phyloP scores from a whole-genome alignment of 805 yeast species.

The Nakazawaea peltata region DNA sequence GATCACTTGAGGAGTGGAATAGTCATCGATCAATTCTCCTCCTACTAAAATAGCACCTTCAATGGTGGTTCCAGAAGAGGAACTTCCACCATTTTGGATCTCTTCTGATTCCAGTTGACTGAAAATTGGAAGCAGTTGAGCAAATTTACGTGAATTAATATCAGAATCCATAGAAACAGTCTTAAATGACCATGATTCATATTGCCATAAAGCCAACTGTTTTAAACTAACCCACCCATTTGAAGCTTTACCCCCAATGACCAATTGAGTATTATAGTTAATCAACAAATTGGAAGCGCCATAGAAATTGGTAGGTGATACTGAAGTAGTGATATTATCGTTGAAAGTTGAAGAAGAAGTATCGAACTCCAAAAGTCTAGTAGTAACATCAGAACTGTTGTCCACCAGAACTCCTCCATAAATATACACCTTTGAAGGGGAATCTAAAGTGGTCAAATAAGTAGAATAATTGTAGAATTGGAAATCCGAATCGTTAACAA shows the following conservation, averaged over 20 bases:
- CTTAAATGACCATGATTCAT: conserved; percentile 59
- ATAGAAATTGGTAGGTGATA: conserved; percentile 48
- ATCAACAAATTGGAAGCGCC: conserved; percentile 40
- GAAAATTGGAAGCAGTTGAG: conserved; percentile 52
- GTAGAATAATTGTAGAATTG: conserved; percentile 25
- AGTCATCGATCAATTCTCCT: conserved; percentile 36
- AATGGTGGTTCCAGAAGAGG: conserved; percentile 23
- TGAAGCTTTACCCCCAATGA: conserved; percentile 60
- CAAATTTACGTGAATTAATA: conserved; percentile 44
- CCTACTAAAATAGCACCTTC: conserved; percentile 48
- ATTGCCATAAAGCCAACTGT: conserved; percentile 70
- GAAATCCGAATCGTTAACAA: conserved; percentile 12
- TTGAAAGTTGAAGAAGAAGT: conserved; percentile 23
- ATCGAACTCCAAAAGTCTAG: conserved; percentile 36
- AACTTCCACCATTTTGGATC: conserved; percentile 1
- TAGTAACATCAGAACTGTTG: conserved; percentile 12
- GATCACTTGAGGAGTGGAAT: conserved; percentile 35
- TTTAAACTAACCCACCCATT: conserved; percentile 66
- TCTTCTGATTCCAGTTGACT: conserved; percentile 20
- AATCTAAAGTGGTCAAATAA: conserved; percentile 31
- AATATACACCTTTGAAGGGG: conserved; percentile 34
- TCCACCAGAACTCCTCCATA: conserved; percentile 41
- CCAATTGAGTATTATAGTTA: conserved; percentile 35
- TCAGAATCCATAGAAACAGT: conserved; percentile 22
- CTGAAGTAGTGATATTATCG: conserved; percentile 33